Base-by-base conservation (phyloP, 2,329 filamentous ascomycete species). In the Macrophomina phaseolina region DNA sequence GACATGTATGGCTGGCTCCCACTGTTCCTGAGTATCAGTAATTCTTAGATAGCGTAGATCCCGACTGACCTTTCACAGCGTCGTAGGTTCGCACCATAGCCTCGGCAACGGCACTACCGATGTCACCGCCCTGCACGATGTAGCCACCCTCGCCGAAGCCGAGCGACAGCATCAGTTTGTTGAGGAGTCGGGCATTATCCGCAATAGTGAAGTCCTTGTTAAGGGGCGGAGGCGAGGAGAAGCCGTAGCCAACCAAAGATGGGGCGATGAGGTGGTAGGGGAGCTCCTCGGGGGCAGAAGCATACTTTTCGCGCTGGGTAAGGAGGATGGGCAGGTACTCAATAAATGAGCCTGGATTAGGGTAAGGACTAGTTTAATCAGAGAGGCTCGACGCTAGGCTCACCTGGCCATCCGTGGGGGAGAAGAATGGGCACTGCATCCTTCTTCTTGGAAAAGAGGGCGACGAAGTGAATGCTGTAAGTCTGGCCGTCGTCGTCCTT, bases 191-290 rank as follows among this genome's bases (percentile, higher is more conserved):
- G 0, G 83, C 80, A 34, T 76, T 79, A 55, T 82, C 79, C 0
- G 74, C 70, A 0, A 77, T 68, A 0, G 69, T 73, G 69, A 81
- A 86, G 68, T 86, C 74, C 16, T 75, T 76, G 63, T 83, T 77
- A 4, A 81, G 52, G 0, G 86, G 82, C 1, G 84, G 83, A 0
- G 79, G 74, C 1, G 79, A 81, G 0, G 84, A 86, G 67, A 85
- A 82, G 0, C 80, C 78, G 70, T 84, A 89, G 11, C 85, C 87
- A 0, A 85, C 84, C 2, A 88, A 75, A 0, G 83, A 85, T 0
- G 86, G 86, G 0, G 84, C 82, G 45, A 89, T 80, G 51, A 88
- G 73, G 69, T 89, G 86, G 71, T 85, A 89, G 0, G 86, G 86
- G 16, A 88, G 75, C 0, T 76, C 78, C 0, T 82, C 75, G 0